These are phyloP conservation scores for Penicillium sp. DNA, from an alignment of 2,329 filamentous ascomycete genomes.

Conservation along the genomic window DNA sequence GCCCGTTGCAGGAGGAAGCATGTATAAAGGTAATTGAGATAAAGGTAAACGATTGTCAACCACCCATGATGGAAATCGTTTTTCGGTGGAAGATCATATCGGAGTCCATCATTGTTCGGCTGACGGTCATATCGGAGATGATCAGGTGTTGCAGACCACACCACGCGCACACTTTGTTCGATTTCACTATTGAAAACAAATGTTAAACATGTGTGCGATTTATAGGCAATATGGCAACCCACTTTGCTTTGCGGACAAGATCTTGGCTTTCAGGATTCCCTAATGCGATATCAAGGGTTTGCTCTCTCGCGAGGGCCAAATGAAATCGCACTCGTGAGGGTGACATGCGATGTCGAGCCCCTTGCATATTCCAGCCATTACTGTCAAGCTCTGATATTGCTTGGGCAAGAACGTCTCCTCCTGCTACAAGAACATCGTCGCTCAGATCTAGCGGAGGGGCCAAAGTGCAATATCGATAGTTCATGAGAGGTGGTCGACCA, in stretches of 20 bases:
- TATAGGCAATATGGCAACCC: background rate
- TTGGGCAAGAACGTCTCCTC: constrained; percentile 23
- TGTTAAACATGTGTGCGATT: background rate
- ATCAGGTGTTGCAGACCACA: constrained; percentile 27
- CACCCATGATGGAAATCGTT: constrained; percentile 15
- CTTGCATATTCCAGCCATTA: constrained; percentile 30
- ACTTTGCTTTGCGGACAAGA: constrained; percentile 30
- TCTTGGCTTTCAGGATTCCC: constrained; percentile 24
- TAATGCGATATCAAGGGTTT: constrained; percentile 34
- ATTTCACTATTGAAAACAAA: constrained; percentile 24
- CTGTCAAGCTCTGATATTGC: constrained; percentile 28
- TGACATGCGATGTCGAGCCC: constrained; percentile 19
- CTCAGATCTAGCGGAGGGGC: constrained; percentile 36
- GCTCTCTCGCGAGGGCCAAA: constrained; percentile 29
- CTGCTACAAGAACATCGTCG: constrained; percentile 28
- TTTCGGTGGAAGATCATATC: constrained; percentile 23
- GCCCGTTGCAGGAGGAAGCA: constrained; percentile 36
- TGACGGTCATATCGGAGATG: constrained; percentile 28
- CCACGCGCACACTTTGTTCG: constrained; percentile 23
- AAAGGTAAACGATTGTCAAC: constrained; percentile 28
- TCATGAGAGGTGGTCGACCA: constrained; percentile 51
- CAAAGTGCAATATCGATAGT: constrained; percentile 45
- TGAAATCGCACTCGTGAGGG: constrained; percentile 28
- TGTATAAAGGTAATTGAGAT: constrained; percentile 38
- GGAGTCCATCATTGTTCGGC: constrained; percentile 16